Percentiles rank a stretch among this genome's conserved stretches.
Conservation (phyloP, 2,329 filamentous ascomycete genomes). For the Xylariaceae sp. region DNA sequence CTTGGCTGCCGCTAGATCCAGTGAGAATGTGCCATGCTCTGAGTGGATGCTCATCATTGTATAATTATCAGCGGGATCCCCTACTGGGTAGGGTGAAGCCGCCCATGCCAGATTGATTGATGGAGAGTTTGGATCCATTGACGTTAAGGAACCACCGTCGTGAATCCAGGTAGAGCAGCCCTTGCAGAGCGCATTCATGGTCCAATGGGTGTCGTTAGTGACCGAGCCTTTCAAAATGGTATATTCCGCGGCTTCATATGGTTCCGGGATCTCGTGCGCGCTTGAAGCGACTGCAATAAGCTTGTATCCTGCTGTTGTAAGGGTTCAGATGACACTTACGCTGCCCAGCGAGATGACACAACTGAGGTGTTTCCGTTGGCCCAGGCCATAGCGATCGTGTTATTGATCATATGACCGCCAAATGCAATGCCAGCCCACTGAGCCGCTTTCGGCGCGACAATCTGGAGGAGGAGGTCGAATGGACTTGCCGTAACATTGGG, state of each 20-base stretch:
- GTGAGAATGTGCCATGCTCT: constrained; percentile 17
- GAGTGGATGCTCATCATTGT: constrained; percentile 17
- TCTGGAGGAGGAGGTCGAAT: constrained; percentile 41
- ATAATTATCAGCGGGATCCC: constrained; percentile 18
- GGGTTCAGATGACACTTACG: constrained; percentile 16
- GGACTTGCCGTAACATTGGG: constrained; percentile 29
- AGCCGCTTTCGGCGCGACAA: constrained; percentile 38
- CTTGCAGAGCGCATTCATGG: constrained; percentile 35
- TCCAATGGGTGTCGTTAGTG: constrained; percentile 39
- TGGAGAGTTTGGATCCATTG: constrained; percentile 13
- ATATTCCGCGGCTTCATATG: constrained; percentile 33
- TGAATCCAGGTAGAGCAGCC: constrained; percentile 35
- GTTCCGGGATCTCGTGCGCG: constrained; percentile 30
- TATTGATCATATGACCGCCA: constrained; percentile 47
- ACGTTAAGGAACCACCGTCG: constrained; percentile 16
- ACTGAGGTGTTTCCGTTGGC: constrained; percentile 39
- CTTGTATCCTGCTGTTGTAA: background rate
- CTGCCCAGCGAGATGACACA: constrained; percentile 33
- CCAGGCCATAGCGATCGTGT: constrained; percentile 44
- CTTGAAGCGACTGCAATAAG: constrained; percentile 12
- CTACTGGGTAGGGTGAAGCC: constrained; percentile 16
- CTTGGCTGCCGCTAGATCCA: constrained; percentile 16
- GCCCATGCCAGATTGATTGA: constrained; percentile 21
- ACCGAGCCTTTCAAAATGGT: constrained; percentile 32
- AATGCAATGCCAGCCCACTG: constrained; percentile 47